These are phyloP conservation scores for Cadophora luteo-olivacea DNA, from an alignment of 2,329 filamentous ascomycete genomes.

Conservation along the genomic window DNA sequence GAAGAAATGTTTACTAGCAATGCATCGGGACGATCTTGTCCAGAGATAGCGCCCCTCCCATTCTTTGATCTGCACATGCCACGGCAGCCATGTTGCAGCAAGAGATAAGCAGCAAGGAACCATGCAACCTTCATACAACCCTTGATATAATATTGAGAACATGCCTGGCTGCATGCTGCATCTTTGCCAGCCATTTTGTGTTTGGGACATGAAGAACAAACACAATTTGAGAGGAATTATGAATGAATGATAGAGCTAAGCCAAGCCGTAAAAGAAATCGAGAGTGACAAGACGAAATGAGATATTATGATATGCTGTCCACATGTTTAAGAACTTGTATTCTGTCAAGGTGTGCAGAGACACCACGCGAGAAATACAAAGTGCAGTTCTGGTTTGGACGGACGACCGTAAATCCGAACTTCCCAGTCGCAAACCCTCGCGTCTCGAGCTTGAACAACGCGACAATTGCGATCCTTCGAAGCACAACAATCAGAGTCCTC, in stretches of 20 bases:
- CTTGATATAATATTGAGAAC: too few species aligned
- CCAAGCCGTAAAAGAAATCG: too few species aligned
- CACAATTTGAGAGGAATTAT: too few species aligned
- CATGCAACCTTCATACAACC: too few species aligned
- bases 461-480: slow-evolving; percentile 7
- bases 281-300: too few species aligned
- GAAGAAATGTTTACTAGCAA: too few species aligned
- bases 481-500: background rate
- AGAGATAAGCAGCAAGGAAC: background rate
- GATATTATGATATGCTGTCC: too few species aligned
- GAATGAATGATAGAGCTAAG: too few species aligned
- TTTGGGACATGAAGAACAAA: too few species aligned
- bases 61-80: background rate
- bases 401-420: background rate
- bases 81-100: background rate
- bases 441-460: slow-evolving; percentile 23
- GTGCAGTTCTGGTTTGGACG: background rate
- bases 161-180: too few species aligned
- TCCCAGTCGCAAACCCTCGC: slow-evolving; percentile 15
- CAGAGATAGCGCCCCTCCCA: background rate
- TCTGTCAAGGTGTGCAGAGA: background rate
- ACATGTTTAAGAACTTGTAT: too few species aligned
- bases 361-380: background rate
- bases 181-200: too few species aligned
- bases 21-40: background rate